Evolutionary conservation across 306 rosid genomes (phyloP).

Genomic region (Castanopsis chinensis): DNA sequence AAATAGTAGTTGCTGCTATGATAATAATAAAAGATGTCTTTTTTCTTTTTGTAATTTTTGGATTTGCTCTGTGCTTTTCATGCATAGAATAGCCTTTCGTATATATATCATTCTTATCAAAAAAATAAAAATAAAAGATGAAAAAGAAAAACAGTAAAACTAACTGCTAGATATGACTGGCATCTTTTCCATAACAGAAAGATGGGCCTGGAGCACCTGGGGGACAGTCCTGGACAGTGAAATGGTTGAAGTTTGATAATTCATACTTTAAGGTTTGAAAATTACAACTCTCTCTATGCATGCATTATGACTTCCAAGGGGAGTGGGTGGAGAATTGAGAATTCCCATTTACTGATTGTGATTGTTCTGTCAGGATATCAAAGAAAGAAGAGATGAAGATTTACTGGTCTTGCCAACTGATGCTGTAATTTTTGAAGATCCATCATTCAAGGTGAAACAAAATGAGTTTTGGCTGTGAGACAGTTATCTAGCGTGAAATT

Average conservation of each 20-base stretch:
- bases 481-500: neutral
- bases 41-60: too few relatives aligned
- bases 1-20: neutral
- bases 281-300: conserved; percentile 6
- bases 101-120: too few relatives aligned
- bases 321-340: neutral
- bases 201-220: conserved; percentile 98
- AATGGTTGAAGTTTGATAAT: conserved; percentile 97
- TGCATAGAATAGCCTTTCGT: too few relatives aligned
- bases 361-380: conserved; percentile 70
- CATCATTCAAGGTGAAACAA: conserved; percentile 74
- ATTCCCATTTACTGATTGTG: conserved; percentile 28
- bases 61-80: too few relatives aligned
- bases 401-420: conserved; percentile 93
- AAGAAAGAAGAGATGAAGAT: conserved; percentile 84
- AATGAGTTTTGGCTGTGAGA: conserved; percentile 6
- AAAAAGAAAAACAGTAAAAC: conserved; percentile 5
- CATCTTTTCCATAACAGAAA: conserved; percentile 56
- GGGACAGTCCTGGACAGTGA: conserved; percentile 95
- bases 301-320: conserved; percentile 1
- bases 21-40: neutral
- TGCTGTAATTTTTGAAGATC: conserved; percentile 89
- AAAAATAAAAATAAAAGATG: neutral
- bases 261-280: conserved; percentile 82
- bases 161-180: conserved; percentile 20